phyloP scores from a whole-genome alignment of 2,329 filamentous ascomycete species.

The Macrophomina pseudophaseolina region DNA sequence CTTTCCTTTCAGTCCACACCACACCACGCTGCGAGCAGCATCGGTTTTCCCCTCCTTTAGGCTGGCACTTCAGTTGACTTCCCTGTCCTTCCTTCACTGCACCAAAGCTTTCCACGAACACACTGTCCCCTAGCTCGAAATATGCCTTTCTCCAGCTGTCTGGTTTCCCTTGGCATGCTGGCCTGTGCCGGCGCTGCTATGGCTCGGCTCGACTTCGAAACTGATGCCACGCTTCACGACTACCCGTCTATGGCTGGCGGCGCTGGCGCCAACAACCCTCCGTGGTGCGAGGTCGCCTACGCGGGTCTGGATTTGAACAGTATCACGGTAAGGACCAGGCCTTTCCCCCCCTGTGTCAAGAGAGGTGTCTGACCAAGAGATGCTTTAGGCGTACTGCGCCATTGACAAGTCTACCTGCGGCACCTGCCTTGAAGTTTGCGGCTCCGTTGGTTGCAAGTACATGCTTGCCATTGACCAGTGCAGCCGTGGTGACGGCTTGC shows the following conservation, averaged over 20 bases:
- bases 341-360: too few species aligned
- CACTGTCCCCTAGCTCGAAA: background rate
- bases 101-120: background rate
- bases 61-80: background rate
- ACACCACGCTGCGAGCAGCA: conserved; percentile 12
- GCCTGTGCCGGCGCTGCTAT: conserved; percentile 4
- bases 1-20: background rate
- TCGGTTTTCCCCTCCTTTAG: background rate
- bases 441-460: conserved; percentile 96
- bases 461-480: conserved; percentile 83
- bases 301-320: conserved; percentile 17
- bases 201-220: conserved; percentile 14
- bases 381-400: background rate
- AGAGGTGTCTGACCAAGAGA: too few species aligned
- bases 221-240: conserved; percentile 26
- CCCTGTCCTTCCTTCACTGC: background rate
- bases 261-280: conserved; percentile 15
- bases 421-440: conserved; percentile 74
- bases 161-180: conserved; percentile 2
- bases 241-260: conserved; percentile 9
- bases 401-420: conserved; percentile 54
- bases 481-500: conserved; percentile 9
- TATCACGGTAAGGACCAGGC: background rate
- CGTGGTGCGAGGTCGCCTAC: conserved; percentile 22
- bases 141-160: background rate